A percentile compares a stretch with the other conserved stretches of the same genome.
These are phyloP conservation scores for Candida tetrigidarum DNA, from an alignment of 1,139 yeast genomes.

Conservation along the genomic window DNA sequence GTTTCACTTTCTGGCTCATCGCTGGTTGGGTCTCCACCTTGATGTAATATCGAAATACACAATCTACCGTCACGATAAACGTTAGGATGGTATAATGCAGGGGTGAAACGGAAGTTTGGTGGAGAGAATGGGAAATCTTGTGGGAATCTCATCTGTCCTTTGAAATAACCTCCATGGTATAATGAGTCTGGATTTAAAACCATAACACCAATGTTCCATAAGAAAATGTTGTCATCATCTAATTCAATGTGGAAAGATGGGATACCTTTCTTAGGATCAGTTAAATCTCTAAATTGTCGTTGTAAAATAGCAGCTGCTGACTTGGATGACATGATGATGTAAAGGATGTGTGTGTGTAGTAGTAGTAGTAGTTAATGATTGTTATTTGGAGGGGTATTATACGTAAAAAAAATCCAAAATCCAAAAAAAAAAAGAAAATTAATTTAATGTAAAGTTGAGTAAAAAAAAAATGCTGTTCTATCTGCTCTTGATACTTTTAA, in stretches of 20 bases:
- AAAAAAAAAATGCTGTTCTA: too few relatives aligned
- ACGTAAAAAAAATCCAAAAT: too few relatives aligned
- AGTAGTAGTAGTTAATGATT: too few relatives aligned
- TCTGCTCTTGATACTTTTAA: too few relatives aligned
- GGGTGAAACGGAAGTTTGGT: conserved; percentile 91
- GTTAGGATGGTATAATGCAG: conserved; percentile 93
- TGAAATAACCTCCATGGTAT: conserved; percentile 95
- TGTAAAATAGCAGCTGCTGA: conserved; percentile 79
- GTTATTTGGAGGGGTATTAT: not conserved
- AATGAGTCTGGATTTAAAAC: conserved; percentile 87
- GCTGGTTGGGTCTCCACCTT: conserved; percentile 84
- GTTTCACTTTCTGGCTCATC: conserved; percentile 94
- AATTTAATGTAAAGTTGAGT: too few relatives aligned
- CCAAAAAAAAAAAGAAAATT: too few relatives aligned
- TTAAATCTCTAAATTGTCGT: conserved; percentile 93
- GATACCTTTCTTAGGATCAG: conserved; percentile 90
- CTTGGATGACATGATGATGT: conserved; percentile 50
- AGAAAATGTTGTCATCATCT: conserved; percentile 88
- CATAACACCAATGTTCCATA: conserved; percentile 95
- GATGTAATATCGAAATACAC: conserved; percentile 91
- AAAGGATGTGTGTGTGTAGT: not conserved
- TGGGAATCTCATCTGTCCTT: conserved; percentile 94
- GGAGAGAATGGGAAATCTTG: conserved; percentile 90
- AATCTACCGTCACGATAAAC: conserved; percentile 92
- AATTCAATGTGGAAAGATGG: conserved; percentile 89